phyloP scores from a whole-genome alignment of 257 asterid species.

The Rhazya stricta region DNA sequence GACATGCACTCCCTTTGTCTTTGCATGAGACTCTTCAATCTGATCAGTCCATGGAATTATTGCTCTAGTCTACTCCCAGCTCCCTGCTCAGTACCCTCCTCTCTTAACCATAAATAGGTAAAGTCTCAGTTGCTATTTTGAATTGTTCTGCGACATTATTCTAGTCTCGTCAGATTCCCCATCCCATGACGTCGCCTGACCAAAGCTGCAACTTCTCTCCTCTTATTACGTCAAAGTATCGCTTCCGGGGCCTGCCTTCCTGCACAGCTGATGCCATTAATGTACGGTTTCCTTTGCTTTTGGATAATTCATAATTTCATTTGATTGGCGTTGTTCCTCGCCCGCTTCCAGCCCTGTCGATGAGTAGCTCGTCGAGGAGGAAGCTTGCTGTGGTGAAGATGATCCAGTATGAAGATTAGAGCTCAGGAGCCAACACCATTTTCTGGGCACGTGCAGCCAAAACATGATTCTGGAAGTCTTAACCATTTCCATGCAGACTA shows the following conservation, averaged over 20 bases:
- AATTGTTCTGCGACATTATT: not conserved
- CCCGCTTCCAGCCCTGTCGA: not conserved
- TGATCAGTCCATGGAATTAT: not conserved
- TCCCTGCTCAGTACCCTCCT: not conserved
- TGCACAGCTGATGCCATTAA: not conserved
- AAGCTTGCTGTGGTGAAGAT: not conserved
- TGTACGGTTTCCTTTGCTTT: not conserved
- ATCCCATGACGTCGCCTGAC: slow-evolving; percentile 13
- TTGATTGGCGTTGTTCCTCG: not conserved
- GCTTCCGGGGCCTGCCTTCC: not conserved
- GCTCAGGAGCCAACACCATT: not conserved
- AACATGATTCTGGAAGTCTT: not conserved
- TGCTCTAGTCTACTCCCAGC: not conserved
- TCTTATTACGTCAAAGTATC: slow-evolving; percentile 11
- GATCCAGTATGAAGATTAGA: too few relatives aligned
- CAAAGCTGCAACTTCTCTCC: slow-evolving; percentile 5
- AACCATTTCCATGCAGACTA: too few relatives aligned
- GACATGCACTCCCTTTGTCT: not conserved
- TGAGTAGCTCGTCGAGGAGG: not conserved
- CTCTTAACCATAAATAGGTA: slow-evolving; percentile 2
- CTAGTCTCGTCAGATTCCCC: slow-evolving; percentile 4
- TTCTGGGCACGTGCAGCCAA: not conserved
- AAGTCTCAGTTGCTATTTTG: slow-evolving; percentile 7
- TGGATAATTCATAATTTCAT: not conserved
- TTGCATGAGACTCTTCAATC: not conserved